phyloP scores from a whole-genome alignment of 352 stramenopile genomes.

The Globisporangium radiosum region DNA sequence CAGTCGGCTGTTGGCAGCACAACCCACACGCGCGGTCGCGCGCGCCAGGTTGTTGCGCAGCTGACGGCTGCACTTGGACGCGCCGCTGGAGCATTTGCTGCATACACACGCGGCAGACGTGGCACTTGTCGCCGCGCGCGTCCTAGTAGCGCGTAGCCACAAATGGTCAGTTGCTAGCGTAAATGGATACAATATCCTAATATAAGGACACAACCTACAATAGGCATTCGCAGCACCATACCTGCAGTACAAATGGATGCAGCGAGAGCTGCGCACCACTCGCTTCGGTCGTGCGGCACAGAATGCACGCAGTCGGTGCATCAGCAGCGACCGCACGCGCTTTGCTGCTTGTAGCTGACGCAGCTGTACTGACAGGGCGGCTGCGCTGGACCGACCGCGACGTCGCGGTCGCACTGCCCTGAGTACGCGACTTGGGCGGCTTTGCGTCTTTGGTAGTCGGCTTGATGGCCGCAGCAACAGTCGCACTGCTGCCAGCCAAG shows the following conservation, averaged over 20 bases:
- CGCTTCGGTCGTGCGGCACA: slow-evolving; percentile 32
- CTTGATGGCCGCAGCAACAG: background rate
- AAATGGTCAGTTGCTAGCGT: no score
- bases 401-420: slow-evolving; percentile 2
- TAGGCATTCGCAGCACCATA: slow-evolving; percentile 8
- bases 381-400: slow-evolving; percentile 5
- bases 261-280: slow-evolving; percentile 27
- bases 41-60: slow-evolving; percentile 6
- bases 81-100: slow-evolving; percentile 40
- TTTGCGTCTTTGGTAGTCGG: background rate
- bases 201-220: no score
- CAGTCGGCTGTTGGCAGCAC: slow-evolving; percentile 19
- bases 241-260: slow-evolving; percentile 73
- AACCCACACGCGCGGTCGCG: slow-evolving; percentile 34
- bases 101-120: slow-evolving; percentile 65
- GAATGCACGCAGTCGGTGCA: slow-evolving; percentile 19
- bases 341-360: background rate
- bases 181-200: no score
- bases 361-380: background rate
- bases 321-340: background rate
- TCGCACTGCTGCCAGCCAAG: no score
- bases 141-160: slow-evolving; percentile 20
- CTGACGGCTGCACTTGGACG: slow-evolving; percentile 11
- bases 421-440: slow-evolving; percentile 2
- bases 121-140: slow-evolving; percentile 33